Evolutionary conservation across 495 filamentous ascomycete species (phyloP), one percentile per base, ranked within the genome.

Genomic region (Lasiosphaeriaceae sp.): DNA sequence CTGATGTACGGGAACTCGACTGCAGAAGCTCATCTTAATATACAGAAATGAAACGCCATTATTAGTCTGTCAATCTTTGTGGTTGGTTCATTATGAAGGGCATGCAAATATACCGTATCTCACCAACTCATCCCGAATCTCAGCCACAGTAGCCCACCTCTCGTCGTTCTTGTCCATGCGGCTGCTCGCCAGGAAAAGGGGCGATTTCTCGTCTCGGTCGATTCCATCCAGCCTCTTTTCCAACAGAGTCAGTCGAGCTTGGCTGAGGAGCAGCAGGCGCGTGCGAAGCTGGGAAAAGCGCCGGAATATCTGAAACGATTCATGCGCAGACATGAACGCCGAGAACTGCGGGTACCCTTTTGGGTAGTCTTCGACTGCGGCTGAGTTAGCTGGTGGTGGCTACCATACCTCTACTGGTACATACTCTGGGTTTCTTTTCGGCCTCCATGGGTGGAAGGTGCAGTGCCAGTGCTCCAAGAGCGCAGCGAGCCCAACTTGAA

Each of bases 301-400:
- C 9, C 70, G 66, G 47, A 22, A 71, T 23, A 67, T 16, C 34
- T 68, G 57, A 23, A 66, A 73, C 35, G 57, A 52, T 6, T 39
- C 34, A 52, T 68, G 50, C 0, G 67, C 39, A 17, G 57, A 52
- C 11, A 69, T 35, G 22, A 72, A 59, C 20, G 71, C 69, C 6
- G 63, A 54, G 52, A 63, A 67, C 21, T 52, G 68, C 26, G 70
- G 70, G 56, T 71, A 74, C 0, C 70, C 70, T 3, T 62, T n/a
- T 21, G 39, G 46, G 54, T 59, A 70, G 17, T 66, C 64, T 43
- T 72, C 69, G 39, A 71, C 71, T 72, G 41, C n/a, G n/a, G n/a
- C n/a, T n/a, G n/a, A n/a, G n/a, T n/a, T n/a, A n/a, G n/a, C n/a
- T n/a, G n/a, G n/a, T n/a, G n/a, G n/a, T n/a, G n/a, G n/a, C n/a